phyloP scores from a whole-genome alignment of 2,329 filamentous ascomycete genomes.

The Aspergillus calidoustus region DNA sequence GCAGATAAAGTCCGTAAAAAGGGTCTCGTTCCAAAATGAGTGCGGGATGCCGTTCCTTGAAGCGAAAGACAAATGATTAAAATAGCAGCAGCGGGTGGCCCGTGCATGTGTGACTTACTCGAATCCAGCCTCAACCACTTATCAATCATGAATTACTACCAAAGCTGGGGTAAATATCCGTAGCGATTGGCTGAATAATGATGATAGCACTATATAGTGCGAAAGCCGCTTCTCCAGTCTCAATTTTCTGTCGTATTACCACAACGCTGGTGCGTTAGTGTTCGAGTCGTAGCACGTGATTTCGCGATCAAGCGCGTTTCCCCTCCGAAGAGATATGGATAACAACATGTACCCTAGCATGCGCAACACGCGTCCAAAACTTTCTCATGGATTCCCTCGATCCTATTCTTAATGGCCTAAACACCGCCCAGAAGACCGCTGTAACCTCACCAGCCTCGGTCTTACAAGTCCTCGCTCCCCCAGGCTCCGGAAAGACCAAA shows the following conservation, averaged over 20 bases:
- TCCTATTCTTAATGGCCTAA: conserved; percentile 64
- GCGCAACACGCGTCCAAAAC: conserved; percentile 2
- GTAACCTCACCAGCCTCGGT: conserved; percentile 66
- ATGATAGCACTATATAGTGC: background rate
- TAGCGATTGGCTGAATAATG: background rate
- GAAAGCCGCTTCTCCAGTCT: background rate
- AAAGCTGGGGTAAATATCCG: background rate
- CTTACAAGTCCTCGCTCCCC: conserved; percentile 66
- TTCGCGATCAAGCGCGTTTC: conserved; percentile 17
- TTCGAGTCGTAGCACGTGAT: conserved; percentile 14
- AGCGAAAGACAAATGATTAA: background rate
- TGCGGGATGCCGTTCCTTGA: background rate
- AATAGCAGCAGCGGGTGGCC: conserved; percentile 10
- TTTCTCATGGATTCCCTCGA: conserved; percentile 49
- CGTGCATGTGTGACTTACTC: conserved; percentile 2
- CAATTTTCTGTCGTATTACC: background rate
- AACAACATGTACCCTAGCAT: background rate
- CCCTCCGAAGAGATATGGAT: background rate
- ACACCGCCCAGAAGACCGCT: conserved; percentile 66
- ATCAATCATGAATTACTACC: background rate
- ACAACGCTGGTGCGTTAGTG: background rate
- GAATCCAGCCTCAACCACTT: conserved; percentile 3
- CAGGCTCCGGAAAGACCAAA: conserved; percentile 86
- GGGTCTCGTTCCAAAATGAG: background rate
- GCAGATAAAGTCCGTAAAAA: conserved; percentile 9